These are phyloP conservation scores for Wickerhamomyces sp. DNA, from an alignment of 1,139 yeast genomes.

Conservation along the genomic window DNA sequence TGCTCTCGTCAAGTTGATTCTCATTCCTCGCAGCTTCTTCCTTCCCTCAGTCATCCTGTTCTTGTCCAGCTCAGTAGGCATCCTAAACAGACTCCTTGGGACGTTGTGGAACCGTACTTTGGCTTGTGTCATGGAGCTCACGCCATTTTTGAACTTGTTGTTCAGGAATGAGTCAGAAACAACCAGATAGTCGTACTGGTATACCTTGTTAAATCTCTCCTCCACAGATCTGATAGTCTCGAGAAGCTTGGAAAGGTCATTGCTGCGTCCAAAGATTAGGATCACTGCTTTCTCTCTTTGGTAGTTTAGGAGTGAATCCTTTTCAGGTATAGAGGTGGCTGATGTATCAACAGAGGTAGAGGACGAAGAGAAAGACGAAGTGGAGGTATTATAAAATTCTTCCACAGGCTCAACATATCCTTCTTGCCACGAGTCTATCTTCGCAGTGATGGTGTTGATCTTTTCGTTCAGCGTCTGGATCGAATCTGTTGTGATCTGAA, in stretches of 20 bases:
- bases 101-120: conserved; percentile 40
- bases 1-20: conserved; percentile 4
- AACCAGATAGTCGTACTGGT: conserved; percentile 12
- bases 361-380: neutral
- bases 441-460: conserved; percentile 2
- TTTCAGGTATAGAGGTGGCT: neutral
- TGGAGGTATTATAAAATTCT: neutral
- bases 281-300: conserved; percentile 58
- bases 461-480: conserved; percentile 3
- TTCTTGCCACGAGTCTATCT: conserved; percentile 3
- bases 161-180: conserved; percentile 15
- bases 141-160: conserved; percentile 38
- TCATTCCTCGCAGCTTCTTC: conserved; percentile 36
- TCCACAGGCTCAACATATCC: neutral
- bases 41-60: conserved; percentile 47
- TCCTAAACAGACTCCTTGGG: conserved; percentile 41
- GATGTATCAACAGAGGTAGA: neutral
- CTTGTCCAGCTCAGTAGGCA: conserved; percentile 47
- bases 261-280: conserved; percentile 72
- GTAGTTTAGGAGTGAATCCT: too few species aligned
- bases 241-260: conserved; percentile 53
- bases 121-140: conserved; percentile 39
- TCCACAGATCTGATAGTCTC: conserved; percentile 65
- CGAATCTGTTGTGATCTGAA: conserved; percentile 1
- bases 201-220: conserved; percentile 62